Percentiles rank a stretch among this genome's conserved stretches.
Conservation (phyloP, 208 protist genomes). For the Histomonas meleagridis region DNA sequence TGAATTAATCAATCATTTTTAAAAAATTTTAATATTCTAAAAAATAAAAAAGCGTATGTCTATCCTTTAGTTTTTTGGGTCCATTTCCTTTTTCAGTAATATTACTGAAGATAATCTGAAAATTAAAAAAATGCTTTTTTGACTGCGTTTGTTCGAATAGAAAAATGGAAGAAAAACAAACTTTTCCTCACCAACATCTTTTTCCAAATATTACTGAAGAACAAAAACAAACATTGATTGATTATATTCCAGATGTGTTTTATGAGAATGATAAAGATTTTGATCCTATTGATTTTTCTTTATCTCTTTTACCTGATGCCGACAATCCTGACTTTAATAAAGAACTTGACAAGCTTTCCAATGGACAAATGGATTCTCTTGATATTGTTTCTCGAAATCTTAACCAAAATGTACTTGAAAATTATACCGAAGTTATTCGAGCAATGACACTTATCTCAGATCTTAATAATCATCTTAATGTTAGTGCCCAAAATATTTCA, state of each 20-base stretch:
- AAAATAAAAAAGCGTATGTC: too few species aligned
- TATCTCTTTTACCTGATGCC: not conserved
- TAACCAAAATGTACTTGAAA: not conserved
- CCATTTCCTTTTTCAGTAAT: too few species aligned
- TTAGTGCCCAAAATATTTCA: not conserved
- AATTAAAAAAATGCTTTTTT: too few species aligned
- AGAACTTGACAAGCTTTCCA: too few species aligned
- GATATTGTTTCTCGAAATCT: slow-evolving; percentile 18
- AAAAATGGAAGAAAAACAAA: not conserved
- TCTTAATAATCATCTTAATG: not conserved
- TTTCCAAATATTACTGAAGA: not conserved
- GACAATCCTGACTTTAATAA: not conserved
- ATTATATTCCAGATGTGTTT: not conserved
- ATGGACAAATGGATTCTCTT: not conserved
- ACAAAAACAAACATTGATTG: not conserved
- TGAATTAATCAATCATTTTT: too few species aligned
- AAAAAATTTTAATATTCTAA: too few species aligned
- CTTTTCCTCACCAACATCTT: not conserved
- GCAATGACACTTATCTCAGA: not conserved
- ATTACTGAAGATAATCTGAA: too few species aligned
- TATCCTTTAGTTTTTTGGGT: too few species aligned
- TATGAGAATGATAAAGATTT: not conserved
- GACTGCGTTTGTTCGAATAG: too few species aligned
- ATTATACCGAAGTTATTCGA: not conserved
- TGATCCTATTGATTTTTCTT: not conserved